These are phyloP conservation scores for Debaryomyces sp. DNA, from an alignment of 1,139 yeast genomes.

Conservation along the genomic window DNA sequence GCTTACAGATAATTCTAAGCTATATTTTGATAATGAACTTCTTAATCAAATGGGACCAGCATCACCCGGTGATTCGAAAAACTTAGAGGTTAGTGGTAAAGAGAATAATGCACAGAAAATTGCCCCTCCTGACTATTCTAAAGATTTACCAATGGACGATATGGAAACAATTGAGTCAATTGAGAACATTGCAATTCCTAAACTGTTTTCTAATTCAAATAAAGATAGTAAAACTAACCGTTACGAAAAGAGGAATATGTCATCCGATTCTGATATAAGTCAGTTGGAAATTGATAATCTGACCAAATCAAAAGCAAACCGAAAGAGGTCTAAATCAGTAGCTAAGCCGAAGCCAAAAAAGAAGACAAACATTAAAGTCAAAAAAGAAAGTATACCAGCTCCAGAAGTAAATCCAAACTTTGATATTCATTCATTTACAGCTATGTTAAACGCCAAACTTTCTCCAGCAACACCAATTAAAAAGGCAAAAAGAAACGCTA, in stretches of 20 bases:
- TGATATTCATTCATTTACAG: conserved; percentile 34
- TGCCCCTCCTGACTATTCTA: not conserved
- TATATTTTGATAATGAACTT: conserved; percentile 12
- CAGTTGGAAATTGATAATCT: not conserved
- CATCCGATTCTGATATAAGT: not conserved
- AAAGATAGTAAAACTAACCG: not conserved
- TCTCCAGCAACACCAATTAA: conserved; percentile 7
- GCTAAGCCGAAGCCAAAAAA: conserved; percentile 10
- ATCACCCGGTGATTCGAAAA: not conserved
- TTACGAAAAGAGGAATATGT: not conserved
- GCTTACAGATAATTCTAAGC: conserved; percentile 10
- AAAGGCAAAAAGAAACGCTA: not conserved
- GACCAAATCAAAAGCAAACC: not conserved
- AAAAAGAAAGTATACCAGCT: conserved; percentile 9
- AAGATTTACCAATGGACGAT: not conserved
- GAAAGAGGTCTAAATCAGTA: conserved; percentile 9
- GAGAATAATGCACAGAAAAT: not conserved
- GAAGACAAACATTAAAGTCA: conserved; percentile 8
- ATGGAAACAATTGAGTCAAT: conserved; percentile 1
- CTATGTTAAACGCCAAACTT: conserved; percentile 27
- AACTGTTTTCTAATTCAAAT: not conserved
- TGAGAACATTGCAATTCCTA: not conserved
- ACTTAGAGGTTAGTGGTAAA: not conserved
- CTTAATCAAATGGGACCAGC: not conserved
- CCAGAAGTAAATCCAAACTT: conserved; percentile 12